Conservation (phyloP, 176 grass and related monocot species). For the Oryza longistaminata region DNA sequence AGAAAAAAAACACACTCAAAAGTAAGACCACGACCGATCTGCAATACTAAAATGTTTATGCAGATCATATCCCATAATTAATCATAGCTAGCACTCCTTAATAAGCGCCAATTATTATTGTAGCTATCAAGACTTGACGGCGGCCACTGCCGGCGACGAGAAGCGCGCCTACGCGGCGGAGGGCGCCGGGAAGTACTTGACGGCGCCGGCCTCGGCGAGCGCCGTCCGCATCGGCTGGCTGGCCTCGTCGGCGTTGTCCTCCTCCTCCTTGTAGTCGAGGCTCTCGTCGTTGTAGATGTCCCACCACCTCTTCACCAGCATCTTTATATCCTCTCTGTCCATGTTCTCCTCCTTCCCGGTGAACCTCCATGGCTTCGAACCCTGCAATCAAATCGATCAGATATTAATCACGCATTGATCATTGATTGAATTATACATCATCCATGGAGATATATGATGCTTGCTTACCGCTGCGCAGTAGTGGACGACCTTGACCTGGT, state of each 20-base stretch:
- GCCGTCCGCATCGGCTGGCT: slow-evolving; percentile 34
- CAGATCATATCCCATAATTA: neutral
- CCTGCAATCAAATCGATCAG: slow-evolving; percentile 16
- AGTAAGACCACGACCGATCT: neutral
- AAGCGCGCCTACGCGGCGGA: slow-evolving; percentile 58
- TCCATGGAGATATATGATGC: too few relatives aligned
- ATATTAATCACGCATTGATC: too few relatives aligned
- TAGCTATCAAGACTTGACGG: neutral
- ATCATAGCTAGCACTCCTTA: neutral
- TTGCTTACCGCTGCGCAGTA: slow-evolving; percentile 80
- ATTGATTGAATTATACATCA: too few relatives aligned
- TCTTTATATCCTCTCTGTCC: slow-evolving; percentile 68
- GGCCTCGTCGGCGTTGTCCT: neutral
- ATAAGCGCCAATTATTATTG: neutral
- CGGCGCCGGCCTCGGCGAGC: slow-evolving; percentile 22
- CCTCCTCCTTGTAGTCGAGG: slow-evolving; percentile 57
- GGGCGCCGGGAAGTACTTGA: slow-evolving; percentile 45
- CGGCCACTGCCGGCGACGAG: neutral
- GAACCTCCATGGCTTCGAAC: slow-evolving; percentile 82
- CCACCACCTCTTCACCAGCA: slow-evolving; percentile 63
- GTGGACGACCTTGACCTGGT: slow-evolving; percentile 81
- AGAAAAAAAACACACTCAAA: neutral
- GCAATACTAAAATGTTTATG: slow-evolving; percentile 11
- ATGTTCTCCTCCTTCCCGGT: slow-evolving; percentile 78
- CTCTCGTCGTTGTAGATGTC: slow-evolving; percentile 60